phyloP scores from a whole-genome alignment of 2,329 filamentous ascomycete species.

The Westerdykella ornata region DNA sequence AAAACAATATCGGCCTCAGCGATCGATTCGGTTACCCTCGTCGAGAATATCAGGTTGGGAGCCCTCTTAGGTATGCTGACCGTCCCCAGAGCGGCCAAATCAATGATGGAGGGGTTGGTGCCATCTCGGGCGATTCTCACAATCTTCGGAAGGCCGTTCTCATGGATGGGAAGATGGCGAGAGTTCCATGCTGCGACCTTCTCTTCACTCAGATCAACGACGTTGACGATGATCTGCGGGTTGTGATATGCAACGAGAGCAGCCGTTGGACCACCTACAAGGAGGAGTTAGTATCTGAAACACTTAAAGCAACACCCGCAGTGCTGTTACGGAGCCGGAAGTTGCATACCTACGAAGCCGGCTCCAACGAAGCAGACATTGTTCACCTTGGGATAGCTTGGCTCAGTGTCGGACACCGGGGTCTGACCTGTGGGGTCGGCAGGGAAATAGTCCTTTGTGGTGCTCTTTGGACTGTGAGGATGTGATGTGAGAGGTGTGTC shows the following conservation, averaged over 20 bases:
- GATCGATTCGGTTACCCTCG: conserved; percentile 56
- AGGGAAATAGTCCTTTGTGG: no score
- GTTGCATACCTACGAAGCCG: no score
- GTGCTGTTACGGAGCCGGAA: no score
- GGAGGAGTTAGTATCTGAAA: conserved; percentile 10
- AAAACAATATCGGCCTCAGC: conserved; percentile 65
- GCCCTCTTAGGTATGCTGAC: conserved; percentile 39
- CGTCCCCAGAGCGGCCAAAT: conserved; percentile 5
- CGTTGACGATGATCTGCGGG: conserved; percentile 62
- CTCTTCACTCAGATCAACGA: conserved; percentile 62
- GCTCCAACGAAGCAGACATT: no score
- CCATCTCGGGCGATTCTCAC: conserved; percentile 55
- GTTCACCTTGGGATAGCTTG: no score
- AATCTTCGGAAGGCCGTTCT: conserved; percentile 63
- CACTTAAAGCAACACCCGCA: no score
- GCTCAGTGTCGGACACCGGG: no score
- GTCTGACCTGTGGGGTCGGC: no score
- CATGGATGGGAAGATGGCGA: conserved; percentile 65
- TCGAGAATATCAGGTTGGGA: conserved; percentile 69
- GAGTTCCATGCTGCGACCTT: conserved; percentile 71
- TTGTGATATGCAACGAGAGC: conserved; percentile 69
- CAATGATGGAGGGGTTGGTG: conserved; percentile 7
- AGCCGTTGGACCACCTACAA: conserved; percentile 61
- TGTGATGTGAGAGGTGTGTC: no score
- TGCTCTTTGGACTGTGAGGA: no score